Evolutionary conservation across 2,329 filamentous ascomycete species (phyloP), one percentile per base, ranked within the genome.

Genomic region (Ascochyta lentis): DNA sequence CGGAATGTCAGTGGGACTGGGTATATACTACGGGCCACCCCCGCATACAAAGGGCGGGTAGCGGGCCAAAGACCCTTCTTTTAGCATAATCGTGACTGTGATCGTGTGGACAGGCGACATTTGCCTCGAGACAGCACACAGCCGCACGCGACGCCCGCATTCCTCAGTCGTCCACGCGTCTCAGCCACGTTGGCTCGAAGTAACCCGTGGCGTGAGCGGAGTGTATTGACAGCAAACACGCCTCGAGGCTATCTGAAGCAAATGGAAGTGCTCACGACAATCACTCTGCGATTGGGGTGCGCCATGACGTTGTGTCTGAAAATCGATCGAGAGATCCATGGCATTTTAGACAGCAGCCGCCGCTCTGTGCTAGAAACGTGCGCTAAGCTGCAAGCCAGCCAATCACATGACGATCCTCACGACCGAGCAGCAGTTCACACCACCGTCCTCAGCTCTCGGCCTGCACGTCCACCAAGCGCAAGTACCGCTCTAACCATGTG

Each of bases 41-140:
- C 66, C 59, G 65, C 57, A 56, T 55, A 54, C 51, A 58, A 55
- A 58, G 46, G 42, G 56, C 54, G 57, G 61, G 42, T 55, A 40
- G 42, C 47, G 29, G 56, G 56, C 56, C 48, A 56, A 60, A 54
- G 49, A 53, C 59, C 58, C 56, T 55, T 61, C 50, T 51, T 51
- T 61, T 60, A 59, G 58, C 56, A 67, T 61, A 56, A 52, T 57
- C 55, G 35, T 52, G 59, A 60, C 48, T 49, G 61, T 58, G 61
- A 60, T 65, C 50, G 65, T 65, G 59, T 63, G 63, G 60, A 57
- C 61, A 50, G 54, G 53, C 44, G 53, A 56, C 42, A 42, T 46
- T 51, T 47, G 53, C 47, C 47, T 52, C 44, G 51, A 49, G 49
- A 60, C 59, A 51, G 49, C 19, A 52, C 51, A 51, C 49, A 54